Conservation (phyloP, 257 asterid genomes). For the Petunia secreta region DNA sequence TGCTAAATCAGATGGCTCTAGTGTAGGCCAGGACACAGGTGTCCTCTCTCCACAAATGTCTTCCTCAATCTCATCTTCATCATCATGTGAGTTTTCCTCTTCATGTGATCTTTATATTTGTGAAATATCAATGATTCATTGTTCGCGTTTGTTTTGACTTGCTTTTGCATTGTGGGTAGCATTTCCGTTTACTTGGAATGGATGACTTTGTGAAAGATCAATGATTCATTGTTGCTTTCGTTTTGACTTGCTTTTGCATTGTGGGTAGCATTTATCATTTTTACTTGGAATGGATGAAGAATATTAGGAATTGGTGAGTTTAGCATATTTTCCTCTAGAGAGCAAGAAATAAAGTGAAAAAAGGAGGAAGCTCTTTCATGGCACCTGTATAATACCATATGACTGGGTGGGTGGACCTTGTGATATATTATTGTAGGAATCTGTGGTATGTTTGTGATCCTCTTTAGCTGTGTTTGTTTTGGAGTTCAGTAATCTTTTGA, state of each 20-base stretch:
- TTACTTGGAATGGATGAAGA: not conserved
- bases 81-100: constrained; percentile 56
- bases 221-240: not conserved
- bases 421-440: not conserved
- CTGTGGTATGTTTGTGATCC: not conserved
- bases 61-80: constrained; percentile 40
- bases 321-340: not conserved
- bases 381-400: not conserved
- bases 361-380: constrained; percentile 8
- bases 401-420: not conserved
- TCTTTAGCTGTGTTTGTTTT: constrained; percentile 17
- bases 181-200: not conserved
- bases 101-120: constrained; percentile 16
- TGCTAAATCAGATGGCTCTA: constrained; percentile 37
- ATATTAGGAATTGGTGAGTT: not conserved
- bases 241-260: not conserved
- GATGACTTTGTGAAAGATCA: not conserved
- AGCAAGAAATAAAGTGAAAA: not conserved
- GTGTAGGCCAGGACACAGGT: constrained; percentile 30
- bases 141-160: not conserved
- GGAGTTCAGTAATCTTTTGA: not conserved
- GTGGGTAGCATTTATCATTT: not conserved
- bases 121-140: not conserved
- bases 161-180: not conserved
- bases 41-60: constrained; percentile 47